Percentiles rank a stretch among this genome's conserved stretches.
Conservation (phyloP, 2,329 filamentous ascomycete genomes). For the Leptographium wingfieldii region DNA sequence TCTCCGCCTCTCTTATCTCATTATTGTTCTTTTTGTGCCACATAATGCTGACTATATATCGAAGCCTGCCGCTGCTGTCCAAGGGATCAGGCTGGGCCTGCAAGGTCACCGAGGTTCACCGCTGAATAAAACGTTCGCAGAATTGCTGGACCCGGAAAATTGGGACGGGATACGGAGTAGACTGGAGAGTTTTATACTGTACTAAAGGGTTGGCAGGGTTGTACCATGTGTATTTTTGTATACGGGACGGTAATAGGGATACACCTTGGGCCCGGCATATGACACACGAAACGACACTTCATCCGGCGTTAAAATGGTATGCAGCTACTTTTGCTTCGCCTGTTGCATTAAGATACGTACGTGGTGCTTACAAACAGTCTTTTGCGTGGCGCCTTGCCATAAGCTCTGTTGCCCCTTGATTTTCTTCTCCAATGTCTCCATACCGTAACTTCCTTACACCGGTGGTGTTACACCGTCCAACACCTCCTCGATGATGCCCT, state of each 20-base stretch:
- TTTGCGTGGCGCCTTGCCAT: too few relatives aligned
- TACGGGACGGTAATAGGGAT: not conserved
- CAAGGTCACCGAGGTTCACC: constrained; percentile 65
- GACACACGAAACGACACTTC: not conserved
- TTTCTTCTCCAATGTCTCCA: too few relatives aligned
- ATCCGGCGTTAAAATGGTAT: not conserved
- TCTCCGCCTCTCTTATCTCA: not conserved
- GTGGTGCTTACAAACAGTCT: not conserved
- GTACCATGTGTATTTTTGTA: not conserved
- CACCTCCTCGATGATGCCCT: constrained; percentile 54
- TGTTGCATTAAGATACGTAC: not conserved
- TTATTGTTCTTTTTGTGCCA: not conserved
- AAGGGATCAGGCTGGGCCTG: constrained; percentile 82
- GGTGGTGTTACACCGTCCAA: constrained; percentile 44
- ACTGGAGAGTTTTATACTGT: not conserved
- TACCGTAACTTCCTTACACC: constrained; percentile 18
- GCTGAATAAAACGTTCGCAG: not conserved
- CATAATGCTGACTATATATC: not conserved
- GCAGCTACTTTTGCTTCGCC: not conserved
- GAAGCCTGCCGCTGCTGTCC: constrained; percentile 75
- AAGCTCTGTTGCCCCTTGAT: too few relatives aligned
- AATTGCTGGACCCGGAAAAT: not conserved
- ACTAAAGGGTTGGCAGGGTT: not conserved
- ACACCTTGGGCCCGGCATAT: not conserved
- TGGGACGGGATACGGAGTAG: not conserved